Evolutionary conservation across 768 basidiomycete genomes (phyloP).

Genomic region (Psilocybe tampanensis): DNA sequence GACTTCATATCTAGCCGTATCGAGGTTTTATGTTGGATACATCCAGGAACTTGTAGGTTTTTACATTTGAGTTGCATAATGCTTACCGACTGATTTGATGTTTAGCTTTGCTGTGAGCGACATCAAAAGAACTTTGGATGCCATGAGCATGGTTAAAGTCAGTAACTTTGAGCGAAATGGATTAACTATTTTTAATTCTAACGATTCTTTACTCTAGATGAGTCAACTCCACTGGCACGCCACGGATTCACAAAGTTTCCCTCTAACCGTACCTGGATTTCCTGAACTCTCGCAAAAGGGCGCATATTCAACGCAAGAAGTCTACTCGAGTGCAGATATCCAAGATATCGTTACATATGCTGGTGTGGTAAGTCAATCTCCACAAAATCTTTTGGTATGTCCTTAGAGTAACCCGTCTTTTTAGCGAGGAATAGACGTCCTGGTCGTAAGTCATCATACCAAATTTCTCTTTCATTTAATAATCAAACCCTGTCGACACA

Average conservation of each 20-base stretch:
- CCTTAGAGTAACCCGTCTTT: conserved; percentile 1
- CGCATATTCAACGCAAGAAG: conserved; percentile 60
- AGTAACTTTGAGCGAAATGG: conserved; percentile 47
- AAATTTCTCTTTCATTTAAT: too few relatives aligned
- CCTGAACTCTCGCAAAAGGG: conserved; percentile 65
- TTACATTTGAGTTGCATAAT: background rate
- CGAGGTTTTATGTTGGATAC: conserved; percentile 85
- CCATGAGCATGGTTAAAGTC: conserved; percentile 77
- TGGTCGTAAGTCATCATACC: conserved; percentile 46
- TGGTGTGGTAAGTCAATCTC: conserved; percentile 48
- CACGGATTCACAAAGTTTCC: conserved; percentile 80
- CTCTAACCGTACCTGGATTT: conserved; percentile 60
- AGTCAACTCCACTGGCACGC: conserved; percentile 85
- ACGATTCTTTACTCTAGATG: conserved; percentile 37
- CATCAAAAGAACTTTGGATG: conserved; percentile 70
- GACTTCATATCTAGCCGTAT: conserved; percentile 55
- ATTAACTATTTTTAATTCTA: conserved; percentile 25
- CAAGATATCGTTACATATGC: conserved; percentile 66
- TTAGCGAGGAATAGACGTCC: conserved; percentile 75
- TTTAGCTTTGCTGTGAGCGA: conserved; percentile 62
- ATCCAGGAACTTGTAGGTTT: conserved; percentile 67
- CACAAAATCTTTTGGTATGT: background rate
- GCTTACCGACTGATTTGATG: background rate
- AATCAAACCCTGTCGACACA: too few relatives aligned
- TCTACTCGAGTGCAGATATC: conserved; percentile 59